A percentile compares a stretch with the other conserved stretches of the same genome.
Conservation (phyloP, 208 protist genomes). For the Leishmania mexicana region DNA sequence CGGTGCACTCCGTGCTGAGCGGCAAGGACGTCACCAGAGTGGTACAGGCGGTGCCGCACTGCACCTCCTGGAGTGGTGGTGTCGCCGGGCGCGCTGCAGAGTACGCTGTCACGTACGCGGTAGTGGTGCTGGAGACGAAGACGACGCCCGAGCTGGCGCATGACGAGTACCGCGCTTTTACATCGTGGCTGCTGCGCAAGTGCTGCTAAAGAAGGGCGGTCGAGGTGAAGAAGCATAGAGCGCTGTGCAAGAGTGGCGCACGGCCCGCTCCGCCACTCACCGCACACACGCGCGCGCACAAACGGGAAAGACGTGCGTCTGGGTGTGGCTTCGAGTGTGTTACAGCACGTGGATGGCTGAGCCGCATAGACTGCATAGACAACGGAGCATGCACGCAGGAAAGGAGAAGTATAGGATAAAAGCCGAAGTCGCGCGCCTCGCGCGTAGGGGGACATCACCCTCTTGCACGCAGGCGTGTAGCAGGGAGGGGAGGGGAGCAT, state of each 20-base stretch:
- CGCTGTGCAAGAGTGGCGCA: not conserved
- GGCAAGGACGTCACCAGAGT: constrained; percentile 6
- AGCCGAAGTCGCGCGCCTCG: not conserved
- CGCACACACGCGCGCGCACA: not conserved
- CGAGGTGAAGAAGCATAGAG: not conserved
- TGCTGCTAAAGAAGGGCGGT: constrained; percentile 7
- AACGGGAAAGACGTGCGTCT: not conserved
- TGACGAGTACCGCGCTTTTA: constrained; percentile 39
- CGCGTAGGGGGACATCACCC: not conserved
- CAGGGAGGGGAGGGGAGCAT: not conserved
- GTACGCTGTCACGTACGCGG: constrained; percentile 20
- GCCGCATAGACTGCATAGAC: not conserved
- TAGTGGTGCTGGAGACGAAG: constrained; percentile 26
- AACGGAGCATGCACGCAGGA: not conserved
- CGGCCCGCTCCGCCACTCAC: not conserved
- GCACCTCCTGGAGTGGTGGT: not conserved
- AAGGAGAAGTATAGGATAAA: not conserved
- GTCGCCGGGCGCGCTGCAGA: not conserved
- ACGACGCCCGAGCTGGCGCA: constrained; percentile 22
- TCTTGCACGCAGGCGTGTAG: not conserved
- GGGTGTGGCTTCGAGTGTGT: not conserved
- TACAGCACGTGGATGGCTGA: not conserved
- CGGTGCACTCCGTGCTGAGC: constrained; percentile 29
- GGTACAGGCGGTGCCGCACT: constrained; percentile 18
- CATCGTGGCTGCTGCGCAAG: constrained; percentile 51